Evolutionary conservation across 768 basidiomycete species (phyloP).

Genomic region (Boletus edulis): DNA sequence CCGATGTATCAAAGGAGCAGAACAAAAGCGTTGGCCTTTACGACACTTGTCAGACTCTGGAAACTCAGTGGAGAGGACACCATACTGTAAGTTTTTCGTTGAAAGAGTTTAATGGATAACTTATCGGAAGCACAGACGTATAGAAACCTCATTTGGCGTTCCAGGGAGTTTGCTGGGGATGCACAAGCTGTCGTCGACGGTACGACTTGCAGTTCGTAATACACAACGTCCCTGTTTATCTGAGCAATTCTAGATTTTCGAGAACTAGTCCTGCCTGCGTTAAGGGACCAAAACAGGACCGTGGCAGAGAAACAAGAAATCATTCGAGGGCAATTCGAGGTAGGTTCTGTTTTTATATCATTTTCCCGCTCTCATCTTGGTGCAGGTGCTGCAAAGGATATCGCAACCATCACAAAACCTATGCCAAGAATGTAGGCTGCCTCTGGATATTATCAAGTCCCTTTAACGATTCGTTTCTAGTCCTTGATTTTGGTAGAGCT

Average conservation of each 20-base stretch:
- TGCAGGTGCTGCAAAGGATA: constrained; percentile 12
- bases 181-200: constrained; percentile 18
- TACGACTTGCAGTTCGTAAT: background rate
- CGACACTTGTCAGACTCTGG: constrained; percentile 9
- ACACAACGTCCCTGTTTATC: background rate
- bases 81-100: constrained; percentile 1
- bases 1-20: constrained; percentile 7
- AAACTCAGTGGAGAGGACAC: constrained; percentile 15
- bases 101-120: background rate
- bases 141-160: constrained; percentile 15
- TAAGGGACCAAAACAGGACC: constrained; percentile 6
- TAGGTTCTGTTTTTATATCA: background rate
- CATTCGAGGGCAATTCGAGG: constrained; percentile 15
- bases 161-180: constrained; percentile 20
- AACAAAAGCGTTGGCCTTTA: constrained; percentile 7
- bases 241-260: constrained; percentile 9
- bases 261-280: constrained; percentile 13
- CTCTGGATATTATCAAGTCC: background rate
- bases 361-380: background rate
- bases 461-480: background rate
- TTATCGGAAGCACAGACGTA: constrained; percentile 9
- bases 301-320: constrained; percentile 11
- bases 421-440: constrained; percentile 17
- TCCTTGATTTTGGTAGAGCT: constrained; percentile 14
- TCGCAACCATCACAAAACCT: constrained; percentile 17